These are phyloP conservation scores for Nectriaceae sp. DNA, from an alignment of 2,329 filamentous ascomycete genomes.

Conservation along the genomic window DNA sequence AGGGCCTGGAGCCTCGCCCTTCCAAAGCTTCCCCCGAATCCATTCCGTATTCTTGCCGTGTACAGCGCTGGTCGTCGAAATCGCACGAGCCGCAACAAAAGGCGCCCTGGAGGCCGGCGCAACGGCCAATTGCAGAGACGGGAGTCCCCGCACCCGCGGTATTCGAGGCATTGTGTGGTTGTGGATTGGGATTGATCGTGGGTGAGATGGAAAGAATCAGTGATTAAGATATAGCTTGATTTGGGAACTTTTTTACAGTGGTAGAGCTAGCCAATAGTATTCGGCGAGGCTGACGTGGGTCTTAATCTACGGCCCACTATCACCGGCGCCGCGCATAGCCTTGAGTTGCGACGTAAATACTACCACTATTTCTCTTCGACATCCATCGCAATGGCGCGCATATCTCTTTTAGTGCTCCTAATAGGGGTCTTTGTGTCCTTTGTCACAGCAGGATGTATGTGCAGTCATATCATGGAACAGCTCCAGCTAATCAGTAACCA, in stretches of 20 bases:
- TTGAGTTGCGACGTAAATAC: background rate
- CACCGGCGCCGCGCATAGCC: slow-evolving; percentile 5
- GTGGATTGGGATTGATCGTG: background rate
- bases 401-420: slow-evolving; percentile 39
- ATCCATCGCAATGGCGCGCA: slow-evolving; percentile 40
- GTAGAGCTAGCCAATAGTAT: slow-evolving; percentile 26
- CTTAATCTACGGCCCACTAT: slow-evolving; percentile 5
- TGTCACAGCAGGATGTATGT: slow-evolving; percentile 46
- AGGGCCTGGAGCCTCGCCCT: slow-evolving; percentile 39
- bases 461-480: slow-evolving; percentile 1
- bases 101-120: slow-evolving; percentile 27
- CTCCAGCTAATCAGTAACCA: slow-evolving; percentile 31
- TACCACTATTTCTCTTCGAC: slow-evolving; percentile 1
- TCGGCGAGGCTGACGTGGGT: slow-evolving; percentile 22
- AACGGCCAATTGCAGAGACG: slow-evolving; percentile 30
- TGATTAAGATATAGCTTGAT: slow-evolving; percentile 11
- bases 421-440: slow-evolving; percentile 38
- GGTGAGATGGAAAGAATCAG: slow-evolving; percentile 13
- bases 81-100: slow-evolving; percentile 29
- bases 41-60: slow-evolving; percentile 38
- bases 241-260: slow-evolving; percentile 31
- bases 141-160: slow-evolving; percentile 39
- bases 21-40: slow-evolving; percentile 43
- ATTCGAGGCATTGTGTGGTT: slow-evolving; percentile 43
- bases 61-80: slow-evolving; percentile 38